Conservation (phyloP, 2,329 filamentous ascomycete species). For the Arachnomyces sp. region DNA sequence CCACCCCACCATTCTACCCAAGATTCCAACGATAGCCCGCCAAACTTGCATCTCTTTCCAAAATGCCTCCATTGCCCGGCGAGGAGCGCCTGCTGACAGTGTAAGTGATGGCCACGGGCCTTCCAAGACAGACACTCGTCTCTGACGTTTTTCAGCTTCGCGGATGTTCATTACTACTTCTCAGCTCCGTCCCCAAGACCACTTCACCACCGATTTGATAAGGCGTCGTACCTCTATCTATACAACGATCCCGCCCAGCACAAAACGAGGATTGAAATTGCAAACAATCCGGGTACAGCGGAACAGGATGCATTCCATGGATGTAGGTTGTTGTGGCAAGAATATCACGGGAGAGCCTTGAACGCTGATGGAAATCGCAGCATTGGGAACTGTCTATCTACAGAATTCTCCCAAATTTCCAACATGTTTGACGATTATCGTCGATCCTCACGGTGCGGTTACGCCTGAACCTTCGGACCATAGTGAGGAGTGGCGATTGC, state of each 20-base stretch:
- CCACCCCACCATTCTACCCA: not conserved
- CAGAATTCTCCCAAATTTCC: slow-evolving; percentile 54
- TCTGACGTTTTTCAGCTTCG: slow-evolving; percentile 42
- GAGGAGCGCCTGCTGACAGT: slow-evolving; percentile 41
- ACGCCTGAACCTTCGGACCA: slow-evolving; percentile 21
- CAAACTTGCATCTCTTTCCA: slow-evolving; percentile 4
- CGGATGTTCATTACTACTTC: slow-evolving; percentile 59
- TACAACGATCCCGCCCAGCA: slow-evolving; percentile 50
- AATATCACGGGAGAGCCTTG: not conserved
- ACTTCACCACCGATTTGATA: slow-evolving; percentile 56
- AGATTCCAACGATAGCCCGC: no score
- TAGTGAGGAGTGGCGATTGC: slow-evolving; percentile 49
- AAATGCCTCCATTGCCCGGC: slow-evolving; percentile 40
- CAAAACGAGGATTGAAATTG: slow-evolving; percentile 53
- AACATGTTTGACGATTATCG: slow-evolving; percentile 50
- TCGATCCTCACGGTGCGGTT: slow-evolving; percentile 36
- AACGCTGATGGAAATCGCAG: slow-evolving; percentile 22
- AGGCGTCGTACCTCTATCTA: slow-evolving; percentile 58
- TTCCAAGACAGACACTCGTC: slow-evolving; percentile 12
- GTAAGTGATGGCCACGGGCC: slow-evolving; percentile 26
- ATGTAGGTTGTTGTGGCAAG: slow-evolving; percentile 32
- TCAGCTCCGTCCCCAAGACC: slow-evolving; percentile 48
- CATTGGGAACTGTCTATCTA: slow-evolving; percentile 45
- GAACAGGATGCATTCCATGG: slow-evolving; percentile 60
- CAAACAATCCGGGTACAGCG: slow-evolving; percentile 55